Conservation (phyloP, 2,329 filamentous ascomycete species). For the Penicillium brasilianum region DNA sequence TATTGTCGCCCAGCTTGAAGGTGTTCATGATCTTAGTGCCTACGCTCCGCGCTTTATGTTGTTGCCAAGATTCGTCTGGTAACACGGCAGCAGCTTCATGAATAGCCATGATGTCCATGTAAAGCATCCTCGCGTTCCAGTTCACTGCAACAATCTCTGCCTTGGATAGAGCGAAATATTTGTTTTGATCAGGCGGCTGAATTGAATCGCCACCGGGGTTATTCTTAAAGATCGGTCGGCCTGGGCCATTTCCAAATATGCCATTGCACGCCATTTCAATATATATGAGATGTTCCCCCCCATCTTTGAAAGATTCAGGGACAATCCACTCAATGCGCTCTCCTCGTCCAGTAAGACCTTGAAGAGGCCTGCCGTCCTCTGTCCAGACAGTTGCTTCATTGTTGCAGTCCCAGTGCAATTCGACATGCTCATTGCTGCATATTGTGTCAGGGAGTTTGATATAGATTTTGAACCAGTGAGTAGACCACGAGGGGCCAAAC, state of each 20-base stretch:
- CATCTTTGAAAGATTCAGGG: constrained; percentile 78
- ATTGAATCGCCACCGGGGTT: constrained; percentile 78
- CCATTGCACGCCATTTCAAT: constrained; percentile 98
- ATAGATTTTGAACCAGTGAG: constrained; percentile 91
- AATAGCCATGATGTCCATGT: constrained; percentile 95
- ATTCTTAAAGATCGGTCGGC: constrained; percentile 4
- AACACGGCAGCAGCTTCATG: constrained; percentile 90
- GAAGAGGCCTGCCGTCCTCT: constrained; percentile 81
- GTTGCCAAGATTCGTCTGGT: constrained; percentile 82
- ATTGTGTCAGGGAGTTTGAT: constrained; percentile 77
- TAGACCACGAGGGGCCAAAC: constrained; percentile 95
- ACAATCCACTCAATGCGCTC: constrained; percentile 92
- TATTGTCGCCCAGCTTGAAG: constrained; percentile 75
- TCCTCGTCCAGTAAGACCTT: constrained; percentile 89
- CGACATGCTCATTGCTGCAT: constrained; percentile 75
- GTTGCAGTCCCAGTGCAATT: constrained; percentile 94
- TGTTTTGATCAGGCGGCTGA: constrained; percentile 83
- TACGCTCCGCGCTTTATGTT: constrained; percentile 81
- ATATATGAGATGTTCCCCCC: constrained; percentile 85
- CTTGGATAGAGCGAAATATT: constrained; percentile 73
- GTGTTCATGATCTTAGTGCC: constrained; percentile 88
- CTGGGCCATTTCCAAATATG: constrained; percentile 88
- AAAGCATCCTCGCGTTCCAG: constrained; percentile 78
- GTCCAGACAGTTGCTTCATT: constrained; percentile 96
- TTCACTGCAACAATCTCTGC: constrained; percentile 92